Percentiles rank a stretch among this genome's conserved stretches.
Evolutionary conservation across 768 basidiomycete species (phyloP).

Genomic region (Mycena haematopus): DNA sequence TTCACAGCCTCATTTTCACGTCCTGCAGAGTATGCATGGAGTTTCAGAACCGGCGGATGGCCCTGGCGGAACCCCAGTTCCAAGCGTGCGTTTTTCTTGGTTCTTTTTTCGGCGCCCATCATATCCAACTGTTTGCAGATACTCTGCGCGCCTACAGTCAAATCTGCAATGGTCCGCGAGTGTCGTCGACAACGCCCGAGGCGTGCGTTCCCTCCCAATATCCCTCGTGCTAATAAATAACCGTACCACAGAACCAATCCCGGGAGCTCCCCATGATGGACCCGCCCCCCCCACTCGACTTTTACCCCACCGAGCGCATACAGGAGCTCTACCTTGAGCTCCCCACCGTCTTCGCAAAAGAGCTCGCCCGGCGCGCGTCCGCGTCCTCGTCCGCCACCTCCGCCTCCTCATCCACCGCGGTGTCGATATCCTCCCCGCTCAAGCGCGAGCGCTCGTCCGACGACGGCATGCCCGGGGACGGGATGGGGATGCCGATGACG

Average conservation of each 20-base stretch:
- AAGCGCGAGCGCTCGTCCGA: conserved; percentile 67
- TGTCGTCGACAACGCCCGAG: conserved; percentile 59
- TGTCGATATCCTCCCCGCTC: conserved; percentile 33
- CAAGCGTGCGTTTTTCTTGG: conserved; percentile 55
- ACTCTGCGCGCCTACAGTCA: conserved; percentile 64
- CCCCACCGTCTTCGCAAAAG: conserved; percentile 66
- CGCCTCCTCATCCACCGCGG: too few species aligned
- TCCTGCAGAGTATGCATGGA: conserved; percentile 61
- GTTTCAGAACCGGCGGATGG: conserved; percentile 60
- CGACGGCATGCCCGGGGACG: conserved; percentile 44
- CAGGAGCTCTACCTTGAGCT: conserved; percentile 68
- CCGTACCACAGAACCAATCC: conserved; percentile 23
- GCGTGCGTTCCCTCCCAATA: conserved; percentile 45
- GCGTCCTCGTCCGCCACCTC: conserved; percentile 2
- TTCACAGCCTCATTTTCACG: not conserved
- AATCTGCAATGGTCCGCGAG: conserved; percentile 77
- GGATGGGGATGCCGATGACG: conserved; percentile 39
- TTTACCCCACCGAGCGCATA: conserved; percentile 63
- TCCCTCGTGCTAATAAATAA: too few species aligned
- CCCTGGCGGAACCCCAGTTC: conserved; percentile 54
- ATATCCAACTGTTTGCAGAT: conserved; percentile 46
- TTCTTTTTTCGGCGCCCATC: too few species aligned
- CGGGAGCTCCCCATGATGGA: conserved; percentile 64
- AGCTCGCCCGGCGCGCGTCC: conserved; percentile 51
- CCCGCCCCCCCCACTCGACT: conserved; percentile 56